A percentile compares a stretch with the other conserved stretches of the same genome.
These are phyloP conservation scores for Setaria italica DNA, from an alignment of 202 grass and related monocot genomes.

Conservation along the genomic window DNA sequence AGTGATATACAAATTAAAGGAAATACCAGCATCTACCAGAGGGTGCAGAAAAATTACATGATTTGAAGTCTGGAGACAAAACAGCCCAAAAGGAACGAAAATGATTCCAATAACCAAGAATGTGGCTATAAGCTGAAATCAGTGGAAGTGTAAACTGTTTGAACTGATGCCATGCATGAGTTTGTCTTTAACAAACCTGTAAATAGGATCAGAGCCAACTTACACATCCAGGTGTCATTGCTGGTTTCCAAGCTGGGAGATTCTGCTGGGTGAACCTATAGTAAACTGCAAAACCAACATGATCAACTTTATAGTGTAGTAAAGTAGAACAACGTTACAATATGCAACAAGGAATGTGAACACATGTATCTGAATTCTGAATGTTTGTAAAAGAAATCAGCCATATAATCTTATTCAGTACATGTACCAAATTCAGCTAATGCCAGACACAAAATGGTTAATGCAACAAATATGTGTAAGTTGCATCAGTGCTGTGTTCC, in stretches of 20 bases:
- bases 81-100: conserved; percentile 73
- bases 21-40: conserved; percentile 33
- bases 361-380: not conserved
- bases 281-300: conserved; percentile 63
- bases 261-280: conserved; percentile 94
- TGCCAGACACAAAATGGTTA: not conserved
- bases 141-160: conserved; percentile 32
- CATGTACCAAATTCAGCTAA: not conserved
- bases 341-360: not conserved
- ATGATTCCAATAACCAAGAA: conserved; percentile 80
- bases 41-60: conserved; percentile 58
- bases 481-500: not conserved
- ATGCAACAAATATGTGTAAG: not conserved
- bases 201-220: conserved; percentile 34
- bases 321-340: not conserved
- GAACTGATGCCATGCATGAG: conserved; percentile 18
- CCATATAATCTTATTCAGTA: not conserved
- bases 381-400: not conserved
- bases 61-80: conserved; percentile 82
- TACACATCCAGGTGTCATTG: conserved; percentile 85
- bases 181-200: not conserved
- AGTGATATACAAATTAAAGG: not conserved
- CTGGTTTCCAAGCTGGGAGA: conserved; percentile 83
- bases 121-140: conserved; percentile 72
- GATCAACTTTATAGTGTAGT: not conserved